phyloP scores from a whole-genome alignment of 768 basidiomycete species.

The Scleroderma citrinum region DNA sequence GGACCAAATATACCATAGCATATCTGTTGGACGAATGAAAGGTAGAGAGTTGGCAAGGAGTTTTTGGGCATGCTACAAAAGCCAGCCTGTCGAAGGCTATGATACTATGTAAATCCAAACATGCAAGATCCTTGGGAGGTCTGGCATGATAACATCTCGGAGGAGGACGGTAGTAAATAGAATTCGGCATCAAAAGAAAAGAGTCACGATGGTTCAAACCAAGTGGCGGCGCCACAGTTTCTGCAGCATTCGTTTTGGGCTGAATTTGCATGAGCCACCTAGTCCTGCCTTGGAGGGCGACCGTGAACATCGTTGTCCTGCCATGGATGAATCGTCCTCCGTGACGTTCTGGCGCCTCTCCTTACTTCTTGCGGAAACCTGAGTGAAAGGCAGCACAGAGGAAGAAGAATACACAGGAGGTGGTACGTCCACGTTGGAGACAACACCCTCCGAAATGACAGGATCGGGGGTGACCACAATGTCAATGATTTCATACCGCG shows the following conservation, averaged over 20 bases:
- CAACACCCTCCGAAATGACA: conserved; percentile 28
- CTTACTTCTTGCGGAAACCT: not conserved
- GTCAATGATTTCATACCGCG: conserved; percentile 45
- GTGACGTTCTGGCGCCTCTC: not conserved
- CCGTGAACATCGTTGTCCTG: not conserved
- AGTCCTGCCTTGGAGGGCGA: not conserved
- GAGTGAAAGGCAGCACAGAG: not conserved
- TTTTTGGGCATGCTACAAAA: no score
- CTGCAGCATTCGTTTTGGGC: not conserved
- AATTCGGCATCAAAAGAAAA: no score
- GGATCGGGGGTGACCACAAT: conserved; percentile 25
- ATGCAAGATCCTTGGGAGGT: no score
- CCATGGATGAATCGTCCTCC: conserved; percentile 1
- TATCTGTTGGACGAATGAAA: no score
- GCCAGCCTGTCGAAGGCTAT: no score
- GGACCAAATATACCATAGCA: no score
- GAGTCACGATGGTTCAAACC: no score
- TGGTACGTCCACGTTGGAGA: conserved; percentile 24
- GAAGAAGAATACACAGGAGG: conserved; percentile 37
- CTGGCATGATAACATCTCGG: no score
- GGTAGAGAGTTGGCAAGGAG: no score
- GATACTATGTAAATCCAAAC: no score
- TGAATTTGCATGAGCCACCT: not conserved
- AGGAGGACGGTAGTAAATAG: no score
- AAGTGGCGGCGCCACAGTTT: no score